These are phyloP conservation scores for Talaromyces piceae DNA, from an alignment of 2,329 filamentous ascomycete species.

Conservation along the genomic window DNA sequence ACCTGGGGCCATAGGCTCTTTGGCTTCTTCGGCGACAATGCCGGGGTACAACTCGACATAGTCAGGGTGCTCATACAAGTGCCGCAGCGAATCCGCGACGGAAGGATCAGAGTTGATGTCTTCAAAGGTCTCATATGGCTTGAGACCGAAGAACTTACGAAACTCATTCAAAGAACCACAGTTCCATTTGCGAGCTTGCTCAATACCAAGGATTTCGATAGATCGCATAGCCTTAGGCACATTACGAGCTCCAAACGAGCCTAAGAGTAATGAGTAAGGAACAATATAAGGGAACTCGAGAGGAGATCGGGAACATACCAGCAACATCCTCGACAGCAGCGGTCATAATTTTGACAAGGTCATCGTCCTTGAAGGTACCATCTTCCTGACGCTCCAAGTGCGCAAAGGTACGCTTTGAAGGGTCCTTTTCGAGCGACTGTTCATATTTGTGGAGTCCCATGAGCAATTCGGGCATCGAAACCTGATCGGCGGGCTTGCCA, in stretches of 20 bases:
- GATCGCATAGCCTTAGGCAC: slow-evolving; percentile 65
- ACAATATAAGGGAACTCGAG: too few species aligned
- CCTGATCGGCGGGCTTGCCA: slow-evolving; percentile 48
- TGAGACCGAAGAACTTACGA: slow-evolving; percentile 54
- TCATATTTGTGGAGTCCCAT: slow-evolving; percentile 58
- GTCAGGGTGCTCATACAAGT: slow-evolving; percentile 57
- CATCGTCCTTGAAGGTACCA: slow-evolving; percentile 67
- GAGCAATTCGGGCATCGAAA: slow-evolving; percentile 56
- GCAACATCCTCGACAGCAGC: slow-evolving; percentile 63
- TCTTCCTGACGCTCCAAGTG: slow-evolving; percentile 57
- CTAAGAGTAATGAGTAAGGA: slow-evolving; percentile 18
- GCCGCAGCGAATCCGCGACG: slow-evolving; percentile 49
- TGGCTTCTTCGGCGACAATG: slow-evolving; percentile 43
- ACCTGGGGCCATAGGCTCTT: slow-evolving; percentile 30
- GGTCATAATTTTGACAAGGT: slow-evolving; percentile 62
- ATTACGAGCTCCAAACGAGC: slow-evolving; percentile 62
- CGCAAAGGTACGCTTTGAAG: slow-evolving; percentile 60
- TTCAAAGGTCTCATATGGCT: slow-evolving; percentile 49
- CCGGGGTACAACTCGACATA: slow-evolving; percentile 65
- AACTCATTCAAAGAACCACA: slow-evolving; percentile 46
- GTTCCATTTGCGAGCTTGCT: slow-evolving; percentile 65
- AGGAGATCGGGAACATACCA: slow-evolving; percentile 11
- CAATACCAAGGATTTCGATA: slow-evolving; percentile 71
- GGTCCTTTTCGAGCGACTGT: slow-evolving; percentile 55
- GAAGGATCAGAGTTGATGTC: slow-evolving; percentile 53